Evolutionary conservation across 768 basidiomycete species (phyloP).

Genomic region (Lactarius hengduanensis): DNA sequence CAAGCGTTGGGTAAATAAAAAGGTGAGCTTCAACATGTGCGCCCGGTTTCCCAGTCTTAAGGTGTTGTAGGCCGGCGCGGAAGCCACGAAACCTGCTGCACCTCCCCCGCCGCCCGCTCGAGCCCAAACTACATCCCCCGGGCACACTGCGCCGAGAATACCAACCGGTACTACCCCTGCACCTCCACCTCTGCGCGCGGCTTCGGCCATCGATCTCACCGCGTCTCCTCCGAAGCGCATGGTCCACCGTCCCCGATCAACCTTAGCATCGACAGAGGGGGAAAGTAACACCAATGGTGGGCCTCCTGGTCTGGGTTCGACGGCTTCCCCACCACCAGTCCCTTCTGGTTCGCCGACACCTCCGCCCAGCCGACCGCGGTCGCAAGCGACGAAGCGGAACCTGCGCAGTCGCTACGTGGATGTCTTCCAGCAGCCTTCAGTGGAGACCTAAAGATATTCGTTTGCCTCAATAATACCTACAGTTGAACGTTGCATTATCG

Average conservation of each 20-base stretch:
- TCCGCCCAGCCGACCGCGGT: slow-evolving; percentile 52
- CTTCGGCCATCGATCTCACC: slow-evolving; percentile 63
- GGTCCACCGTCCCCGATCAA: slow-evolving; percentile 61
- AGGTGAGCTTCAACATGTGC: slow-evolving; percentile 46
- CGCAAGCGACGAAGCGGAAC: slow-evolving; percentile 69
- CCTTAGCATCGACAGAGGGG: slow-evolving; percentile 52
- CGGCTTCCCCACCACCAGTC: slow-evolving; percentile 38
- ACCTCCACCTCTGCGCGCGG: slow-evolving; percentile 52
- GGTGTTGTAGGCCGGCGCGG: slow-evolving; percentile 50
- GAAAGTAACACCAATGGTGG: slow-evolving; percentile 35
- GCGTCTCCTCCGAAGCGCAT: slow-evolving; percentile 51
- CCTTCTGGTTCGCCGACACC: slow-evolving; percentile 44
- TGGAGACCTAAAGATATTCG: slow-evolving; percentile 10
- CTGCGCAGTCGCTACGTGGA: slow-evolving; percentile 86
- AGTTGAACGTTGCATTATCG: slow-evolving; percentile 10
- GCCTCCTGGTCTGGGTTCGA: slow-evolving; percentile 33
- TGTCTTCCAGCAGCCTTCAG: slow-evolving; percentile 61
- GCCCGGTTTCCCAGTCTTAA: background rate
- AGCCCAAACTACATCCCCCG: slow-evolving; percentile 84
- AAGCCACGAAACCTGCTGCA: slow-evolving; percentile 49
- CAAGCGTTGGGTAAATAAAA: slow-evolving; percentile 96
- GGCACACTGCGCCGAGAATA: slow-evolving; percentile 43
- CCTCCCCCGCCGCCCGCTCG: slow-evolving; percentile 79
- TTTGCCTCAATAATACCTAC: background rate
- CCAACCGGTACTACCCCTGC: slow-evolving; percentile 36